Base-by-base conservation (phyloP, 2,329 filamentous ascomycete species). In the Xylariaceae sp. region DNA sequence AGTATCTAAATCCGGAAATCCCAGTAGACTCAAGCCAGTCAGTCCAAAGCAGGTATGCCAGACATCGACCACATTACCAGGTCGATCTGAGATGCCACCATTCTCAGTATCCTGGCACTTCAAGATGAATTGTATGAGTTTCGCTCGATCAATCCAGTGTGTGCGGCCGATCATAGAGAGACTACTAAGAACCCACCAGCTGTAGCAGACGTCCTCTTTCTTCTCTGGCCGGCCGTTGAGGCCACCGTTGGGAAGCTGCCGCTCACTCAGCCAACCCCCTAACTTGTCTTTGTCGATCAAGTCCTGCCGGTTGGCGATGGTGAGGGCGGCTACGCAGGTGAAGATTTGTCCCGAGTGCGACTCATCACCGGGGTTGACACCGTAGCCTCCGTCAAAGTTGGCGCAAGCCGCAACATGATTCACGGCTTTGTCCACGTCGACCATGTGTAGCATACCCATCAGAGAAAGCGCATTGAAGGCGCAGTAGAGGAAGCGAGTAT, bases 121-220 rank as follows among this genome's bases (percentile, higher is more conserved):
- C 47, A 98, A 69, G 44, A 98, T 96, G 67, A 95, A 98, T 20
- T 68, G 66, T 41, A 83, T 77, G 58, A 98, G 77, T 62, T 88
- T 87, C 46, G 83, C 75, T 40, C 83, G 79, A 70, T 98, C 88
- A 63, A 98, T 94, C 93, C 93, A 98, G 65, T 96, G 88, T 42
- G 90, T 77, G 44, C 85, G 83, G 43, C 79, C 83, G 55, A 98
- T 87, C 77, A 97, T 96, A 37, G 86, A 85, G 55, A 98, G 71
- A 64, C 91, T 95, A 62, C 88, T 92, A 61, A 92, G 72, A 36
- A 97, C 93, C 93, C 93, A 98, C 93, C 93, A 98, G 65, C 89
- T 95, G 70, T 98, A 98, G 71, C 93, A 98, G 12, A 95, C 92
- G 65, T 98, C 93, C 64, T 95, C 92, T 52, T 87, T 72, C 73